These are phyloP conservation scores for Cladochytrium replicatum DNA, from an alignment of 192 early-diverging fungal genomes.

Conservation along the genomic window DNA sequence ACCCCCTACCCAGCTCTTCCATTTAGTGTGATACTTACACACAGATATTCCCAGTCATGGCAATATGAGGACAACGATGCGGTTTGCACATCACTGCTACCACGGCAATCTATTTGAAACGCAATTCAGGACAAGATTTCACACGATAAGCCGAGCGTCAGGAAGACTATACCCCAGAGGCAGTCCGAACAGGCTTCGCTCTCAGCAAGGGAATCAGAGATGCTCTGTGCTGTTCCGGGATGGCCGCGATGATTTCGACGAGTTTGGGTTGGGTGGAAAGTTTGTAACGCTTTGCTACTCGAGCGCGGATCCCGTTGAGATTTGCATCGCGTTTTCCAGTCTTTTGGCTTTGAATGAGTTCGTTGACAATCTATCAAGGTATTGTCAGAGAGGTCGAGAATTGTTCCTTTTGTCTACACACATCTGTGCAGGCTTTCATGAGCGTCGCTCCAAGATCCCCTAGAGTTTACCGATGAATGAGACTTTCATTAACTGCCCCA, in stretches of 20 bases:
- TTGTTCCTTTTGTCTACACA: too few relatives aligned
- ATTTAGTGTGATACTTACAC: constrained; percentile 48
- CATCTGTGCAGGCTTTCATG: too few relatives aligned
- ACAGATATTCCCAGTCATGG: constrained; percentile 98
- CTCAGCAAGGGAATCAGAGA: constrained; percentile 77
- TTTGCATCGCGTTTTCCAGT: constrained; percentile 69
- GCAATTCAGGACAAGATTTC: constrained; percentile 1
- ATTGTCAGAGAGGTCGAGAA: too few relatives aligned
- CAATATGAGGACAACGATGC: constrained; percentile 95
- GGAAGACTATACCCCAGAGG: constrained; percentile 56
- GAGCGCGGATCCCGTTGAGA: constrained; percentile 73
- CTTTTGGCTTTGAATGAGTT: constrained; percentile 63
- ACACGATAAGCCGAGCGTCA: background rate
- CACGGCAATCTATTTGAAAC: constrained; percentile 68
- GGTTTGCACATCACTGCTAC: constrained; percentile 96
- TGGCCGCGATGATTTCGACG: constrained; percentile 96
- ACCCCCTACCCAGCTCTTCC: too few relatives aligned
- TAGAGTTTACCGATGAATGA: too few relatives aligned
- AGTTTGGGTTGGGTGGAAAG: constrained; percentile 83
- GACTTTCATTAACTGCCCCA: too few relatives aligned
- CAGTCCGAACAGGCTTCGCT: constrained; percentile 95
- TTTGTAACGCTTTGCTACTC: constrained; percentile 44
- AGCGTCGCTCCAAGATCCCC: too few relatives aligned
- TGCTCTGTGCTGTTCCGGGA: constrained; percentile 84
- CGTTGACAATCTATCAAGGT: constrained; percentile 90